Evolutionary conservation across 2,329 filamentous ascomycete species (phyloP).

Genomic region (Albophoma yamanashiensis): DNA sequence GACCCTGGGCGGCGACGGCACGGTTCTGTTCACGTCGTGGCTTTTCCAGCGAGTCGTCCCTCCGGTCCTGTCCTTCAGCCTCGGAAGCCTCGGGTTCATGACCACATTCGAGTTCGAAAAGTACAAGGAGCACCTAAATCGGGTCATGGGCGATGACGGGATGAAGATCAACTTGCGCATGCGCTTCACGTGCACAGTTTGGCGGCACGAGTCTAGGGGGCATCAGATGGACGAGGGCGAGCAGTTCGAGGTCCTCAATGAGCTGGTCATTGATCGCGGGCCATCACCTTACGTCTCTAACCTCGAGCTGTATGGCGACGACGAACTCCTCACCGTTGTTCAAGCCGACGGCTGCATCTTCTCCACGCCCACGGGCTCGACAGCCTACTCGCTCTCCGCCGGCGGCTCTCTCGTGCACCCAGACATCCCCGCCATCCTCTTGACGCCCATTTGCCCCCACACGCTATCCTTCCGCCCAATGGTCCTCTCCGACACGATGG

Average conservation of each 20-base stretch:
- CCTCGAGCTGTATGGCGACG: slow-evolving; percentile 89
- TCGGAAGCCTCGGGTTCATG: slow-evolving; percentile 79
- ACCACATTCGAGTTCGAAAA: slow-evolving; percentile 80
- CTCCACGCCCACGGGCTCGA: slow-evolving; percentile 88
- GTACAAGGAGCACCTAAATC: slow-evolving; percentile 79
- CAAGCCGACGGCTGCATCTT: slow-evolving; percentile 98
- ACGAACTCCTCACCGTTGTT: slow-evolving; percentile 87
- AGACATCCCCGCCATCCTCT: slow-evolving; percentile 89
- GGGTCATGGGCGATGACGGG: slow-evolving; percentile 84
- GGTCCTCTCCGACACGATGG: slow-evolving; percentile 92
- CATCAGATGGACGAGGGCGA: slow-evolving; percentile 76
- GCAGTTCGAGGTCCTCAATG: slow-evolving; percentile 96
- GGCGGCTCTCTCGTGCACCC: slow-evolving; percentile 93
- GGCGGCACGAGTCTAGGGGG: slow-evolving; percentile 53
- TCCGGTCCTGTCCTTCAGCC: slow-evolving; percentile 72
- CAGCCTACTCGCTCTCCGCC: slow-evolving; percentile 91
- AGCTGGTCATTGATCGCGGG: slow-evolving; percentile 94
- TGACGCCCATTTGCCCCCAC: slow-evolving; percentile 96
- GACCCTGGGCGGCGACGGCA: slow-evolving; percentile 78
- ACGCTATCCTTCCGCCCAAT: slow-evolving; percentile 95
- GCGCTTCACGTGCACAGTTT: slow-evolving; percentile 98
- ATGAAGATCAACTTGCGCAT: slow-evolving; percentile 98
- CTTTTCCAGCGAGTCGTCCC: slow-evolving; percentile 85
- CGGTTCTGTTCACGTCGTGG: slow-evolving; percentile 82
- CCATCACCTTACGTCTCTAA: slow-evolving; percentile 96